Conservation (phyloP, 78 protist species). For the Monocercomonoides exilis region DNA sequence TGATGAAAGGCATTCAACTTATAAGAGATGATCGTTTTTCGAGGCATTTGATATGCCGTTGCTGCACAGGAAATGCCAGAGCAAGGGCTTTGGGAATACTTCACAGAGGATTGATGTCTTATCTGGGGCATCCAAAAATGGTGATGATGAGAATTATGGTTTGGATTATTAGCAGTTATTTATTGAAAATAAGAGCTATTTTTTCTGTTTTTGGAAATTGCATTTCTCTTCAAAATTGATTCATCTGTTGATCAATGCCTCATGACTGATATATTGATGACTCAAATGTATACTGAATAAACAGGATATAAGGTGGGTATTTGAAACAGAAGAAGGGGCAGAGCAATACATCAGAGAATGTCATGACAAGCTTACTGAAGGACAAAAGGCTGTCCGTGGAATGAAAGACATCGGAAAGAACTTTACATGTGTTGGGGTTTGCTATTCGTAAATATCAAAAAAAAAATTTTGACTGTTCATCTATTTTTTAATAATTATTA, state of each 20-base stretch:
- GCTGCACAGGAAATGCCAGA: neutral
- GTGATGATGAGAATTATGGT: neutral
- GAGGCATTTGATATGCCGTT: neutral
- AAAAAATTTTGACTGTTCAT: too few relatives aligned
- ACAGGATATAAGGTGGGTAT: neutral
- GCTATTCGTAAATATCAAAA: too few relatives aligned
- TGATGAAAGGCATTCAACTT: neutral
- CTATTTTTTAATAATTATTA: neutral
- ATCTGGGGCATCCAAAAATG: neutral
- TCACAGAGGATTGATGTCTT: neutral
- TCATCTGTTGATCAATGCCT: neutral
- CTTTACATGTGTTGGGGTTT: neutral
- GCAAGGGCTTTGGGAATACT: neutral
- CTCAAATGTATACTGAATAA: too few relatives aligned
- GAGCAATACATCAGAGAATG: neutral
- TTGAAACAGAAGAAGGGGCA: neutral
- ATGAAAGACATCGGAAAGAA: neutral
- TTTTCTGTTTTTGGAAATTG: too few relatives aligned
- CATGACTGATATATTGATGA: too few relatives aligned
- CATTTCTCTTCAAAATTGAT: neutral
- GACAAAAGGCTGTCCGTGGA: neutral
- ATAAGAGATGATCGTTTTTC: neutral
- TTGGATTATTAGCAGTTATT: too few relatives aligned
- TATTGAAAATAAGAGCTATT: too few relatives aligned
- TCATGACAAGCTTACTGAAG: neutral